Base-by-base conservation (phyloP, 164 flowering plant species). In the Aristolochia fimbriata region DNA sequence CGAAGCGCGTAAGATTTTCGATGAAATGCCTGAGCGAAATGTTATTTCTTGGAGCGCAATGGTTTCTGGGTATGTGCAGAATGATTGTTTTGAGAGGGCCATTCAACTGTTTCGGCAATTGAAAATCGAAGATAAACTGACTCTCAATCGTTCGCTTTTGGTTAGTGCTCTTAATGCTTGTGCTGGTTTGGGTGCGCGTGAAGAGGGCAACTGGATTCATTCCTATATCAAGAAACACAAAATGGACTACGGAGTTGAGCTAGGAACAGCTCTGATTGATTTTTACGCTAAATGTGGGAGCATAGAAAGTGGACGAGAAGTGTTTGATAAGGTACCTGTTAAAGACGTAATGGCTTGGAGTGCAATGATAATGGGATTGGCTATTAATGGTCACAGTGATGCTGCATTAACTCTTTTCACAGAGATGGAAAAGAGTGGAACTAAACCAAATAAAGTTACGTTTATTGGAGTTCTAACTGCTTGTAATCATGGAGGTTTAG, bases 341-440 rank as follows among this genome's bases (percentile, higher is more conserved):
- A 65, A 60, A 30, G 69, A 65, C 46, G 69, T 65, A 12, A 24
- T 53, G 53, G 54, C 69, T 30, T 65, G 69, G 69, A 65, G 63
- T 31, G 69, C 69, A 8, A 59, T 65, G 69, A 65, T 65, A 7
- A 31, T 30, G 59, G 69, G 69, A 23, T 54, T 65, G 15, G 69
- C 69, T 45, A 16, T 55, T 27, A 52, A 65, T 52, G 69, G 69
- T 9, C 17, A 21, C 22, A 65, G 52, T 33, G 12, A 45, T 59
- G 47, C 37, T 22, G 59, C 69, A 22, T 22, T 60, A 14, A 33
- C 25, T 1, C 45, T 45, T 30, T 65, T 65, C n/a, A 45, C 51
- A 6, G n/a, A 51, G 46, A 65, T 60, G 69, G 63, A 65, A 51
- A 53, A 51, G 49, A 53, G 54, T 31, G 51, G 25, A 37, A 30